phyloP scores from a whole-genome alignment of 2,329 filamentous ascomycete species.

The Fusarium clavum region DNA sequence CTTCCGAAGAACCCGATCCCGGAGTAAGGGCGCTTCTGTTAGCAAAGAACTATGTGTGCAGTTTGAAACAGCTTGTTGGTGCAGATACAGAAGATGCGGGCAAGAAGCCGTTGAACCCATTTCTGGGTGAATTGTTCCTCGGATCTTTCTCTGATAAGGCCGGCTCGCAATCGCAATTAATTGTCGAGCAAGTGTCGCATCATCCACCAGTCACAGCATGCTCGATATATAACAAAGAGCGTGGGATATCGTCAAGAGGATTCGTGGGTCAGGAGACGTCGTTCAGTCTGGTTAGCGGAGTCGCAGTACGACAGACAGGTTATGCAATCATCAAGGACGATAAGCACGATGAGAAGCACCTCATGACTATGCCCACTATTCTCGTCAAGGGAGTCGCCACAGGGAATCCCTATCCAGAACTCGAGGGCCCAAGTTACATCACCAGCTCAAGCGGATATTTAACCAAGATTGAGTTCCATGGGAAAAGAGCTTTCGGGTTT shows the following conservation, averaged over 20 bases:
- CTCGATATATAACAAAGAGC: constrained; percentile 20
- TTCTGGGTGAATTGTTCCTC: constrained; percentile 63
- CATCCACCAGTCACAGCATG: constrained; percentile 64
- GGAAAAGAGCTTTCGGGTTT: constrained; percentile 4
- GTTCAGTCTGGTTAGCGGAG: constrained; percentile 17
- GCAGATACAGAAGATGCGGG: constrained; percentile 10
- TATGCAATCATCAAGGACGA: constrained; percentile 20
- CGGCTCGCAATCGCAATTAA: constrained; percentile 48
- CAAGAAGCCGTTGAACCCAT: constrained; percentile 65
- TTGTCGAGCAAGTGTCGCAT: constrained; percentile 62
- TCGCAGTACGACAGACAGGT: constrained; percentile 13
- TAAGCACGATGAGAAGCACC: constrained; percentile 10
- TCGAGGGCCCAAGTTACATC: constrained; percentile 16
- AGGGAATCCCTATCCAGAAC: constrained; percentile 15
- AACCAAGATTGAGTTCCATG: constrained; percentile 18
- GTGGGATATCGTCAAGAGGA: constrained; percentile 17
- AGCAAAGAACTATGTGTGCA: constrained; percentile 22
- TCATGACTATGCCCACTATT: constrained; percentile 28
- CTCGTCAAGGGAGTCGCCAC: constrained; percentile 17
- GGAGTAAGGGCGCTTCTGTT: constrained; percentile 14
- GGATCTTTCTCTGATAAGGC: constrained; percentile 51
- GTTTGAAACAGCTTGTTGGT: constrained; percentile 16
- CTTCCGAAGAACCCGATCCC: constrained; percentile 18
- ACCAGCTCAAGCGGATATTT: constrained; percentile 19
- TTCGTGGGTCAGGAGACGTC: constrained; percentile 23